A percentile compares a stretch with the other conserved stretches of the same genome.
Conservation (phyloP, 768 basidiomycete species). For the Candolleomyces aberdarensis region DNA sequence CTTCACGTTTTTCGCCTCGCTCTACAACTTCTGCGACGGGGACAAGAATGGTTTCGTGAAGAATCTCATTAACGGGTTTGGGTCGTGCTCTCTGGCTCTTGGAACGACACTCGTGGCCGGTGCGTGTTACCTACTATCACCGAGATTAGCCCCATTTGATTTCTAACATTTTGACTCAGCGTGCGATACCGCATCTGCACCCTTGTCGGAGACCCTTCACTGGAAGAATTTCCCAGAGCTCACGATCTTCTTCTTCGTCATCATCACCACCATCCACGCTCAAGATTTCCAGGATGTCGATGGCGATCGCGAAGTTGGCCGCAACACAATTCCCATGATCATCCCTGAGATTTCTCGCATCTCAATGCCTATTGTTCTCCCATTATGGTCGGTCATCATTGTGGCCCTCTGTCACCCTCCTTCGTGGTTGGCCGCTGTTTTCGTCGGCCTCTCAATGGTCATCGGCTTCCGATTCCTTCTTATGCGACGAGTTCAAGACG, state of each 20-base stretch:
- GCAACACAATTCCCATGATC: conserved; percentile 42
- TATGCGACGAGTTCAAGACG: conserved; percentile 6
- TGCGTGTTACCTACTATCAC: conserved; percentile 14
- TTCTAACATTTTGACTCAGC: conserved; percentile 1
- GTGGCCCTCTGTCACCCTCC: neutral
- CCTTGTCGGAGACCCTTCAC: conserved; percentile 6
- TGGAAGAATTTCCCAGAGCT: conserved; percentile 11
- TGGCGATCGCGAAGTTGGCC: conserved; percentile 38
- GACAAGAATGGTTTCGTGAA: conserved; percentile 23
- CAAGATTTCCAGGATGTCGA: conserved; percentile 44
- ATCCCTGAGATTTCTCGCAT: conserved; percentile 34
- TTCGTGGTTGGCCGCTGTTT: conserved; percentile 1
- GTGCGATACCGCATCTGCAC: neutral
- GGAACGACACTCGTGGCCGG: conserved; percentile 27
- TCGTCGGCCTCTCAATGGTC: conserved; percentile 7
- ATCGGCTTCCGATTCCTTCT: conserved; percentile 14
- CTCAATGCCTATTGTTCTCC: conserved; percentile 14
- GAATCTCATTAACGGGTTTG: conserved; percentile 28
- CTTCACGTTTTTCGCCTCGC: conserved; percentile 18
- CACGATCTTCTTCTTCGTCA: conserved; percentile 21
- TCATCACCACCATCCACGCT: conserved; percentile 45
- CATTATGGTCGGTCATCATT: conserved; percentile 15
- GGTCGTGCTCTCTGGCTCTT: conserved; percentile 29
- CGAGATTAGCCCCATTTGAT: neutral
- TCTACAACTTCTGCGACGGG: conserved; percentile 28